Percentiles rank a stretch among this genome's conserved stretches.
These are phyloP conservation scores for Trypanosoma congolense DNA, from an alignment of 208 protist genomes.

Conservation along the genomic window DNA sequence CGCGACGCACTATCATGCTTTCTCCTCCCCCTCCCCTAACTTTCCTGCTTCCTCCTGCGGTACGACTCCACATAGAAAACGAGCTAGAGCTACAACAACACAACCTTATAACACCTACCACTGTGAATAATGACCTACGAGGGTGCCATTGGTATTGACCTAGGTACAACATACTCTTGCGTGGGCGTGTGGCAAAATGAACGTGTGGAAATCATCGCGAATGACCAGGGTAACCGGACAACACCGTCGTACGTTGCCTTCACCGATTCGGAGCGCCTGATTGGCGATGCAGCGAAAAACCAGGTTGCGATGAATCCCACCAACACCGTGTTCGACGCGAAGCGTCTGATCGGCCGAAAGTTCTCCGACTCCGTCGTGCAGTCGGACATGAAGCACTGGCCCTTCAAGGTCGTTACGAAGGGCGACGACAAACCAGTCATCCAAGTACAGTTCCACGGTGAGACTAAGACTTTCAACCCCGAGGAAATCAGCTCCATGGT, in stretches of 20 bases:
- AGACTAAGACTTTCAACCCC: constrained; percentile 91
- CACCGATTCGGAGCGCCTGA: constrained; percentile 91
- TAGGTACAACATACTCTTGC: constrained; percentile 96
- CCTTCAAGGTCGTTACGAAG: constrained; percentile 86
- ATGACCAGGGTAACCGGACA: constrained; percentile 98
- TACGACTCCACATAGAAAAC: too few species aligned
- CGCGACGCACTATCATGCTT: too few species aligned
- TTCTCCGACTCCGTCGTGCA: constrained; percentile 88
- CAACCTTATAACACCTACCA: too few species aligned
- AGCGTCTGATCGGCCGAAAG: constrained; percentile 91
- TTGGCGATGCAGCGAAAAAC: constrained; percentile 95
- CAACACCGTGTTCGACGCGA: constrained; percentile 93
- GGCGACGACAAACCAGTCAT: constrained; percentile 39
- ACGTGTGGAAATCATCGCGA: constrained; percentile 98
- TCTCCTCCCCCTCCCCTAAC: too few species aligned
- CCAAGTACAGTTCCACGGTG: constrained; percentile 45
- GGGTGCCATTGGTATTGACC: constrained; percentile 84
- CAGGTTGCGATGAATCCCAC: constrained; percentile 82
- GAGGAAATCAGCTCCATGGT: constrained; percentile 97
- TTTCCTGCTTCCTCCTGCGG: too few species aligned
- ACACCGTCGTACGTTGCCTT: constrained; percentile 99
- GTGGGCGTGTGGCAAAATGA: constrained; percentile 95
- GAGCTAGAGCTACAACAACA: too few species aligned
- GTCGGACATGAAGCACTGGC: constrained; percentile 90
- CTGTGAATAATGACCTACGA: constrained; percentile 28